Conservation (phyloP, 495 filamentous ascomycete species). For the Xylaria grammica region DNA sequence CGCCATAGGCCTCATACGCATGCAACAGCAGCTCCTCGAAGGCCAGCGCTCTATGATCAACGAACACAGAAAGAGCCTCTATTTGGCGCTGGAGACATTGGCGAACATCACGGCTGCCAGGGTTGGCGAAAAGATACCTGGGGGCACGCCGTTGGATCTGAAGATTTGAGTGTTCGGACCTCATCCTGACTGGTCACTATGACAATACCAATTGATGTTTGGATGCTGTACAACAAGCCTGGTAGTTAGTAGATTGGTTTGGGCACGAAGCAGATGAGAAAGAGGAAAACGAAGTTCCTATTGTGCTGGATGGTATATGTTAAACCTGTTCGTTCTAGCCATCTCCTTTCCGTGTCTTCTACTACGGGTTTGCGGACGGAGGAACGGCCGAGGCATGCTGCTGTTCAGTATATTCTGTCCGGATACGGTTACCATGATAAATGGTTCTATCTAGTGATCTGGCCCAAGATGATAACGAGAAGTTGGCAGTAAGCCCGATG, state of each 20-base stretch:
- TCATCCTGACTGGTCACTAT: no score
- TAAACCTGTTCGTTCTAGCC: not conserved
- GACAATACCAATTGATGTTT: not conserved
- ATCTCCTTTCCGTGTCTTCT: not conserved
- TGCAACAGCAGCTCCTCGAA: slow-evolving; percentile 15
- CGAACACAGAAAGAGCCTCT: slow-evolving; percentile 7
- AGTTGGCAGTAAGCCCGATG: not conserved
- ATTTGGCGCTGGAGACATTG: slow-evolving; percentile 11
- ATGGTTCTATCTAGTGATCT: not conserved
- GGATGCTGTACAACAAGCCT: not conserved
- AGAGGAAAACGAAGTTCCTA: not conserved
- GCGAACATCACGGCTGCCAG: slow-evolving; percentile 13
- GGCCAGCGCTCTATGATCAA: slow-evolving; percentile 9
- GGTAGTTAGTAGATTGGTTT: no score
- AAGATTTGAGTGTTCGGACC: slow-evolving; percentile 2
- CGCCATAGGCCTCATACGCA: not conserved
- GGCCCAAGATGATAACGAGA: not conserved
- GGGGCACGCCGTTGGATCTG: not conserved
- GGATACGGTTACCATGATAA: not conserved
- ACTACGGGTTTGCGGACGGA: not conserved
- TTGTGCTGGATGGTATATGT: not conserved
- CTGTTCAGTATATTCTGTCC: not conserved
- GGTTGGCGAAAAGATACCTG: not conserved
- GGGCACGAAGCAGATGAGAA: not conserved
- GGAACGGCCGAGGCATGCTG: not conserved